Evolutionary conservation across 768 basidiomycete genomes (phyloP).

Genomic region (Cystoderma amianthinum): DNA sequence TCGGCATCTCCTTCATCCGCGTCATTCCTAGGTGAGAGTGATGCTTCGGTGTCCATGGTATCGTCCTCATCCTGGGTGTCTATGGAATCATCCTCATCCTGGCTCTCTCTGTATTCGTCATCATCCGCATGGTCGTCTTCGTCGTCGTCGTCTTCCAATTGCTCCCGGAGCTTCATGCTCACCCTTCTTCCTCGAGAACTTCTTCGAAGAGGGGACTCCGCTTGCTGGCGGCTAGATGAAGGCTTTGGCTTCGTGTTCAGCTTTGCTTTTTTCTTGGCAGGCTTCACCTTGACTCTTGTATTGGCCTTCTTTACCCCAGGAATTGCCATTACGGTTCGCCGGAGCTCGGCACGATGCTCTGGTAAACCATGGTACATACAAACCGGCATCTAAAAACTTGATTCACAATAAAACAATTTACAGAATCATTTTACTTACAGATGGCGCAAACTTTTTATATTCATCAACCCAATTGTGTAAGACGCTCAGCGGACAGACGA

Average conservation of each 20-base stretch:
- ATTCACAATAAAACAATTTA: too few relatives aligned
- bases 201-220: slow-evolving; percentile 2
- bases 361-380: slow-evolving; percentile 89
- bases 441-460: slow-evolving; percentile 78
- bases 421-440: too few relatives aligned
- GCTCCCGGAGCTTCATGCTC: background rate
- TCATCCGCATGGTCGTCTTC: slow-evolving; percentile 13
- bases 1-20: slow-evolving; percentile 11
- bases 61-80: slow-evolving; percentile 13
- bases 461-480: slow-evolving; percentile 89
- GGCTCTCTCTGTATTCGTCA: slow-evolving; percentile 11
- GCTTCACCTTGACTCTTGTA: slow-evolving; percentile 9
- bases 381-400: slow-evolving; percentile 76
- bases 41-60: slow-evolving; percentile 8
- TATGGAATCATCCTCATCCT: slow-evolving; percentile 5
- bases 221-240: slow-evolving; percentile 6
- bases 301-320: slow-evolving; percentile 9
- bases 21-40: slow-evolving; percentile 2
- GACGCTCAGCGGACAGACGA: slow-evolving; percentile 92
- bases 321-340: slow-evolving; percentile 50
- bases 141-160: background rate
- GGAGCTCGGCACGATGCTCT: slow-evolving; percentile 72
- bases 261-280: background rate
- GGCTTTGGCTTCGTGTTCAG: slow-evolving; percentile 10
- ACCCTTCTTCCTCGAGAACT: slow-evolving; percentile 7